Base-by-base conservation (phyloP, 129 eudicot genomes). In the Centella asiatica region DNA sequence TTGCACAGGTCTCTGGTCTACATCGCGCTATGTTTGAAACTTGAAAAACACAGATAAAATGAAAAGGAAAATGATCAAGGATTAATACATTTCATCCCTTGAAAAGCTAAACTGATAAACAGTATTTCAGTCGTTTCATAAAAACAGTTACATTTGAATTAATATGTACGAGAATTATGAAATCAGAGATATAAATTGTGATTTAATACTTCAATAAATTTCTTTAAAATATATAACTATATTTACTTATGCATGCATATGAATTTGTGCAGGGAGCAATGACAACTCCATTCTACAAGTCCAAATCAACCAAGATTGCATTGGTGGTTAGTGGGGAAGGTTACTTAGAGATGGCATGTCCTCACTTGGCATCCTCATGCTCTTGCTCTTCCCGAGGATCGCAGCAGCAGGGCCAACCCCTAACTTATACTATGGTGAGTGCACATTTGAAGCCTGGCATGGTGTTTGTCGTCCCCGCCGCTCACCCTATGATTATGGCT, bases 301-400 rank as follows among this genome's bases (percentile, higher is more conserved):
- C 92, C 0, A 80, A 68, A 71, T 27, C 92, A 15, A 74, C 90
- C 0, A 71, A 60, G 64, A 66, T 81, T 1, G 19, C 72, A 0
- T 32, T 85, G 7, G 86, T 83, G 45, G 26, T 71, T 0, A 71
- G 74, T 1, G 97, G 97, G 11, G 63, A 56, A 4, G 95, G 92
- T 10, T 5, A 33, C 48, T 76, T 76, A 4, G 86, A 89, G 68
- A 89, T 89, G 97, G 95, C 88, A 20, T 81, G 87, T 22, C 87
- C 87, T 33, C 83, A 81, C 75, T 61, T 57, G 28, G 3, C 50
- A 1, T 45, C 50, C 3, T 45, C 50, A n/a, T n/a, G n/a, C n/a
- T n/a, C n/a, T n/a, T n/a, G n/a, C 18, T 11, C 19, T 6, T 44
- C 49, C 2, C 15, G 15, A 64, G 69, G 47, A 32, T 28, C 29